Evolutionary conservation across 768 basidiomycete genomes (phyloP).

Genomic region (Fomitopsis pulvina): DNA sequence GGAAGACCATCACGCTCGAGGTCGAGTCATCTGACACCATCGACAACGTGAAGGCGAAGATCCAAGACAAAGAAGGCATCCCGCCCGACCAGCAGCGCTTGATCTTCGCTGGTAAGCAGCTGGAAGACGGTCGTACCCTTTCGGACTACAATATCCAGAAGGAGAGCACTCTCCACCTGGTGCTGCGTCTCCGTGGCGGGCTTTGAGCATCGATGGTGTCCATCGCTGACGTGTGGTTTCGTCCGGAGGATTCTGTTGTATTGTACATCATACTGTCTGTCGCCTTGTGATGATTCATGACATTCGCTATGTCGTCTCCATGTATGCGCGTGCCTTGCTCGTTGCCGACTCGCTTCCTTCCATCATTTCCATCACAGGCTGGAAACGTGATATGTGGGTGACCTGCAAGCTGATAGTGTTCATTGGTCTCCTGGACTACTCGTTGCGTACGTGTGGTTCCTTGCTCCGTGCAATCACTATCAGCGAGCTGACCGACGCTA

Average conservation of each 20-base stretch:
- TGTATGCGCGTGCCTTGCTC: too few relatives aligned
- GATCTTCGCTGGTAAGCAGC: conserved; percentile 26
- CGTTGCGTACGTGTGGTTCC: too few relatives aligned
- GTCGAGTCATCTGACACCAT: conserved; percentile 33
- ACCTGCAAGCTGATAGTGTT: too few relatives aligned
- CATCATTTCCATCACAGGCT: too few relatives aligned
- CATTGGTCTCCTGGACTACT: too few relatives aligned
- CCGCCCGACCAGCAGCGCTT: conserved; percentile 26
- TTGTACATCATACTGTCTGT: conserved; percentile 3
- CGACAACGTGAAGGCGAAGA: conserved; percentile 26
- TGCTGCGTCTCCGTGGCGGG: conserved; percentile 45
- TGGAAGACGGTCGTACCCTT: conserved; percentile 25
- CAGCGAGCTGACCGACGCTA: too few relatives aligned
- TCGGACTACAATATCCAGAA: conserved; percentile 28
- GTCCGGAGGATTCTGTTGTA: conserved; percentile 7
- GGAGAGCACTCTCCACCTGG: conserved; percentile 25
- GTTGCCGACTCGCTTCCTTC: too few relatives aligned
- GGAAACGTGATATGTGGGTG: too few relatives aligned
- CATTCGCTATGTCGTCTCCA: not conserved
- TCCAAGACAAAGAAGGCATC: conserved; percentile 27
- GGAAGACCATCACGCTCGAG: conserved; percentile 53
- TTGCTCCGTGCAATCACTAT: too few relatives aligned
- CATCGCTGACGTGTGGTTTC: not conserved
- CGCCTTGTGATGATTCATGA: not conserved
- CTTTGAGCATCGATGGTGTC: conserved; percentile 11